Base-by-base conservation (phyloP, 2,329 filamentous ascomycete species). In the Xylaria sp. region DNA sequence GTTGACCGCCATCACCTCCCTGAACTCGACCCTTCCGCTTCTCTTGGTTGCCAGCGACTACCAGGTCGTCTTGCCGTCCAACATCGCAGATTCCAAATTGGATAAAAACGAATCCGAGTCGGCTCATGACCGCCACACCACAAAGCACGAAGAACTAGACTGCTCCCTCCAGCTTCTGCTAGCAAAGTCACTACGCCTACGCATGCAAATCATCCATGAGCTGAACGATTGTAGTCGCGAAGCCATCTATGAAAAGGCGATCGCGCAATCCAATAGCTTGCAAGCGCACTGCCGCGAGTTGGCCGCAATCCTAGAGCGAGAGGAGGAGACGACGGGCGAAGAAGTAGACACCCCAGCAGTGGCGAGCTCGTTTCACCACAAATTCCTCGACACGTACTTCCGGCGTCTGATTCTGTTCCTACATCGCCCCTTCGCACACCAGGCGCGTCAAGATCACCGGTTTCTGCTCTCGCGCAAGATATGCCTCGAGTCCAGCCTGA, bases 351-450 rank as follows among this genome's bases (percentile, higher is more conserved):
- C 9, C 13, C 56, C 25, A 4, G 8, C 18, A 7, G 15, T n/a
- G 4, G 28, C 36, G 45, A 48, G 41, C n/a, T 20, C 52, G 0
- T 76, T 76, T 43, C 73, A 76, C 50, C 68, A 65, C 30, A 74
- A 72, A 55, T 75, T 73, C 58, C 50, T 76, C 1, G 75, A 77
- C 60, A 69, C 72, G 15, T 75, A 75, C 45, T 60, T 77, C 53
- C 72, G 74, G 13, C 66, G 71, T 15, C 64, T 73, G 23, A 71
- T 73, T 32, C 63, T 77, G 4, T 72, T 75, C 56, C 57, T 76
- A 1, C 72, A 75, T 45, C 69, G 74, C 5, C 73, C 74, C 0
- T 77, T 74, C 59, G 67, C 70, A 25, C 63, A 75, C 15, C 65
- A 69, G 12, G 66, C 74, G 2, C 63, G 59, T 0, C 63, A 62